These are phyloP conservation scores for Cladosporium velox DNA, from an alignment of 2,329 filamentous ascomycete species.

Conservation along the genomic window DNA sequence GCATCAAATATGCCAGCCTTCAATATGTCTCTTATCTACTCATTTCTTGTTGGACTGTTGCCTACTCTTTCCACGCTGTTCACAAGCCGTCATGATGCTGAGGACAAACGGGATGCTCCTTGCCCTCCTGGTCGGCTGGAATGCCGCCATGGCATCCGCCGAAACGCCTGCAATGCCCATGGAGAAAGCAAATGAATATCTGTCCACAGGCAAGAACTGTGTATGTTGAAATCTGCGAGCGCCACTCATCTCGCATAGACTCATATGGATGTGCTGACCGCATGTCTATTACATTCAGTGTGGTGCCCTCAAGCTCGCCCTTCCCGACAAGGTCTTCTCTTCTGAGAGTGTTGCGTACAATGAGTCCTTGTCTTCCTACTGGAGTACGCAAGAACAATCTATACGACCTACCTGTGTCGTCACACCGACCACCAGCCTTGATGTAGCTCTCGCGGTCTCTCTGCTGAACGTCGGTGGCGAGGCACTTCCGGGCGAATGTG, in stretches of 20 bases:
- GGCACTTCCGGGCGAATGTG: constrained; percentile 19
- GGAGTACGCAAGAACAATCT: constrained; percentile 26
- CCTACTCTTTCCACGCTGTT: neutral
- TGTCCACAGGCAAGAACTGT: neutral
- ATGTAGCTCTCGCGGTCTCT: constrained; percentile 26
- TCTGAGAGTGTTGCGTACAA: constrained; percentile 25
- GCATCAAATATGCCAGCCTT: neutral
- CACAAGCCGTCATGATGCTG: neutral
- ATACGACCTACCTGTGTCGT: constrained; percentile 27
- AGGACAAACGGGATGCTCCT: neutral
- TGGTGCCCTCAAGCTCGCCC: constrained; percentile 19
- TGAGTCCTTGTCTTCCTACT: constrained; percentile 28
- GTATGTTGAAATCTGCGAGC: neutral
- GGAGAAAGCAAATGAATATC: neutral
- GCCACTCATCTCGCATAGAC: neutral
- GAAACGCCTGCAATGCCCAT: neutral
- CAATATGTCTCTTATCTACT: neutral
- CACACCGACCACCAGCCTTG: constrained; percentile 23
- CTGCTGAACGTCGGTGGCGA: constrained; percentile 23
- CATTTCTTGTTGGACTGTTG: neutral
- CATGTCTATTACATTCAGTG: constrained; percentile 6
- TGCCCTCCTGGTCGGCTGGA: neutral
- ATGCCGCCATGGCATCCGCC: neutral
- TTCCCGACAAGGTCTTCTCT: constrained; percentile 19
- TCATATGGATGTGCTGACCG: neutral